phyloP scores from a whole-genome alignment of 2,329 filamentous ascomycete species.

The Thelonectria blattea region DNA sequence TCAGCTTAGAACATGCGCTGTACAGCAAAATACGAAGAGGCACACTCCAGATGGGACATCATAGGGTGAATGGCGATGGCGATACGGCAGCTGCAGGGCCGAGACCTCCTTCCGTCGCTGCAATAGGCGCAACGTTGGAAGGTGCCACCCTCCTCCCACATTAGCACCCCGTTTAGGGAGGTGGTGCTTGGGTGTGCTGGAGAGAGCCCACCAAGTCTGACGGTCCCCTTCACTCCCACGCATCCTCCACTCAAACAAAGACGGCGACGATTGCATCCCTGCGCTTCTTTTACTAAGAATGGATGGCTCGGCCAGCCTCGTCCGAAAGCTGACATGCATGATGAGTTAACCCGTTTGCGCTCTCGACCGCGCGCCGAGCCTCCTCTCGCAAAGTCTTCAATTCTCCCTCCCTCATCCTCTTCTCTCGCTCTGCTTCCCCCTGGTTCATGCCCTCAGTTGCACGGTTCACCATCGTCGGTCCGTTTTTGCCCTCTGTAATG shows the following conservation, averaged over 20 bases:
- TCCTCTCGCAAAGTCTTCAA: background rate
- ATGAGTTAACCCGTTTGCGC: conserved; percentile 8
- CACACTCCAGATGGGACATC: background rate
- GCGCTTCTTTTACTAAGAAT: background rate
- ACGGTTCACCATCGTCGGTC: background rate
- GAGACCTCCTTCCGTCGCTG: background rate
- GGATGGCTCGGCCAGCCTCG: conserved; percentile 12
- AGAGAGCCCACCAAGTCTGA: background rate
- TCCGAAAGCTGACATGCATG: conserved; percentile 22
- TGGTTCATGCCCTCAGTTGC: background rate
- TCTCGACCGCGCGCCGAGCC: conserved; percentile 13
- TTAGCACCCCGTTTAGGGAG: conserved; percentile 10
- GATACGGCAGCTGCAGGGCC: background rate
- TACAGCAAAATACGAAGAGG: background rate
- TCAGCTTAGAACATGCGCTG: background rate
- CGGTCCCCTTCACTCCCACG: background rate
- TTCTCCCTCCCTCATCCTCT: background rate
- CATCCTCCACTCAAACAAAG: background rate
- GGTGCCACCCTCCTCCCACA: background rate
- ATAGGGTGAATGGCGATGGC: background rate
- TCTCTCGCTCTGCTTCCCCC: background rate
- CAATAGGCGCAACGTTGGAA: background rate
- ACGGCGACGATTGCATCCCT: conserved; percentile 3
- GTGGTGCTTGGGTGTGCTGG: background rate
- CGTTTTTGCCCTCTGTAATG: background rate